phyloP scores from a whole-genome alignment of 2,329 filamentous ascomycete genomes.

The Magnaporthales sp. region DNA sequence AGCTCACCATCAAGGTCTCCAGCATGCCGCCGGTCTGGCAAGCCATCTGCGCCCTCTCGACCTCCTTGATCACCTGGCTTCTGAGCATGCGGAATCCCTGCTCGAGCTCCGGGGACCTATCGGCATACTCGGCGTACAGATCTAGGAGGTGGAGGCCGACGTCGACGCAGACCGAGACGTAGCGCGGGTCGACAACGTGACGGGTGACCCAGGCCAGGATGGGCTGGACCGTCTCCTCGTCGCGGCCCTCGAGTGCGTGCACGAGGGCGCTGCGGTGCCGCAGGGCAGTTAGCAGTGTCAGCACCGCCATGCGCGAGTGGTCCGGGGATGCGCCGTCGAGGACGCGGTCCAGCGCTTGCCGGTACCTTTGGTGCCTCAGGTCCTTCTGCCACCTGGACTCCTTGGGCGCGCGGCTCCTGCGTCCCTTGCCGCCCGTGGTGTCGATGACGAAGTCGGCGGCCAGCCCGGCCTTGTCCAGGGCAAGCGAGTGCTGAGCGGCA shows the following conservation, averaged over 20 bases:
- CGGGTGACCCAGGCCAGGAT: constrained; percentile 75
- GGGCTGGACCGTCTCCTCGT: constrained; percentile 74
- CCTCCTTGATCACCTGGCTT: constrained; percentile 62
- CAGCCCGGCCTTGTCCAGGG: constrained; percentile 76
- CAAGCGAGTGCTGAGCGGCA: constrained; percentile 31
- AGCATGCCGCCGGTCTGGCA: constrained; percentile 82
- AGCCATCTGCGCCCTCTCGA: constrained; percentile 77
- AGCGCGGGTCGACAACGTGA: constrained; percentile 74
- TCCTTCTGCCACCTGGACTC: constrained; percentile 69
- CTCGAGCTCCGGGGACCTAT: constrained; percentile 64
- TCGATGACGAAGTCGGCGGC: constrained; percentile 82
- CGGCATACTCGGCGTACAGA: constrained; percentile 74
- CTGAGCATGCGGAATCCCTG: constrained; percentile 61
- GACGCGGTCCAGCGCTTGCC: constrained; percentile 69
- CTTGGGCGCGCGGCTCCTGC: constrained; percentile 49
- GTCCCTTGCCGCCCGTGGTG: constrained; percentile 9
- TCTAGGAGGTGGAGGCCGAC: constrained; percentile 76
- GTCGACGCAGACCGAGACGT: constrained; percentile 75
- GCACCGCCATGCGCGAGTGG: constrained; percentile 50
- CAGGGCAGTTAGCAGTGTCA: constrained; percentile 76
- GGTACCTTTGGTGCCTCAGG: constrained; percentile 70
- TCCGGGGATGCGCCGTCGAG: constrained; percentile 45
- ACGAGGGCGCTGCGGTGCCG: constrained; percentile 81
- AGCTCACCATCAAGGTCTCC: constrained; percentile 50
- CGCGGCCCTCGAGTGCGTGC: constrained; percentile 68